Conservation (phyloP, 306 rosid genomes). For the Cicer judaicum region DNA sequence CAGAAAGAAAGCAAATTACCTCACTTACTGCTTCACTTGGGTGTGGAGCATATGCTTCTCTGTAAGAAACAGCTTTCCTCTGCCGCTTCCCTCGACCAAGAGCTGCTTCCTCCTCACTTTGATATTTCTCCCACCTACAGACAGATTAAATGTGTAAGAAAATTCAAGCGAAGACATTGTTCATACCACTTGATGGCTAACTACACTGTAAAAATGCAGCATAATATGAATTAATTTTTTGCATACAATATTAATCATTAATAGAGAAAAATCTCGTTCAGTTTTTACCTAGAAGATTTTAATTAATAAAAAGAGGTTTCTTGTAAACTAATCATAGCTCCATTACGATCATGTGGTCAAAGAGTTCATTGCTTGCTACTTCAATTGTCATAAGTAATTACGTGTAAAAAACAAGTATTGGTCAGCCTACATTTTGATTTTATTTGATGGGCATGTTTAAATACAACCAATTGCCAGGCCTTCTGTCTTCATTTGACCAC, state of each 20-base stretch:
- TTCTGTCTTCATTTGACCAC: slow-evolving; percentile 35
- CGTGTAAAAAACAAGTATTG: slow-evolving; percentile 23
- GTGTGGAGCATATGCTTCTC: slow-evolving; percentile 93
- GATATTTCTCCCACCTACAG: slow-evolving; percentile 95
- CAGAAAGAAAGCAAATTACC: slow-evolving; percentile 61
- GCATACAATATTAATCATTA: slow-evolving; percentile 29
- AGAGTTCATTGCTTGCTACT: slow-evolving; percentile 29
- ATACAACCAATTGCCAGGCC: slow-evolving; percentile 24
- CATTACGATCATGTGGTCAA: slow-evolving; percentile 28
- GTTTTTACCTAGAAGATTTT: slow-evolving; percentile 25
- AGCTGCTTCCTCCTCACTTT: slow-evolving; percentile 94
- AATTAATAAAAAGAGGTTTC: slow-evolving; percentile 1
- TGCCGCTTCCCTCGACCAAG: slow-evolving; percentile 99
- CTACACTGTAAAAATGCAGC: slow-evolving; percentile 29
- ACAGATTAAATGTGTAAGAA: slow-evolving; percentile 39
- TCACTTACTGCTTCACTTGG: slow-evolving; percentile 76
- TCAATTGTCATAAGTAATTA: slow-evolving; percentile 26
- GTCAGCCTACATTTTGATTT: slow-evolving; percentile 32
- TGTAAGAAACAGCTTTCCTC: slow-evolving; percentile 94
- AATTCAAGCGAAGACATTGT: slow-evolving; percentile 30
- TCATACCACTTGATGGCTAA: slow-evolving; percentile 41
- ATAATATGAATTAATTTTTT: slow-evolving; percentile 14
- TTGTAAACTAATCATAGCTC: slow-evolving; percentile 22
- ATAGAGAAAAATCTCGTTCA: slow-evolving; percentile 25
- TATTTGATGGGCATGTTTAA: slow-evolving; percentile 25